Conservation (phyloP, 2,329 filamentous ascomycete genomes). For the Coniella vitis region DNA sequence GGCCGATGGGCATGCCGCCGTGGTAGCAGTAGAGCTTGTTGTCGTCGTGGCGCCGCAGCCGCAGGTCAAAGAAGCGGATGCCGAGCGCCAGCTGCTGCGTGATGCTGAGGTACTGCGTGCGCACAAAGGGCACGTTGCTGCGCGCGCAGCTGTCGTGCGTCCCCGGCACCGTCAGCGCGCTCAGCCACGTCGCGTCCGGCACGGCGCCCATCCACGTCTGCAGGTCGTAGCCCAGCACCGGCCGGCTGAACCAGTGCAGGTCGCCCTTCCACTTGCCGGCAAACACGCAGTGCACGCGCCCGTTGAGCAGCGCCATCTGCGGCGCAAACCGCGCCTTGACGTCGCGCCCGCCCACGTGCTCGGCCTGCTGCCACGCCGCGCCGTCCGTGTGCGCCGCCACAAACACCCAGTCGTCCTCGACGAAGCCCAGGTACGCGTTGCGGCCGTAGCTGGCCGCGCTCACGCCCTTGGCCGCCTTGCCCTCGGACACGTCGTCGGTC, state of each 20-base stretch:
- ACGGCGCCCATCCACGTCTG: conserved; percentile 58
- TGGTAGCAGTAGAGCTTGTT: conserved; percentile 60
- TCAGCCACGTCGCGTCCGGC: conserved; percentile 49
- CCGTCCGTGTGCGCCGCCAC: conserved; percentile 11
- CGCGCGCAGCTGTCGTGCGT: conserved; percentile 57
- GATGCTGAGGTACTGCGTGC: conserved; percentile 60
- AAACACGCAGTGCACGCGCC: conserved; percentile 14
- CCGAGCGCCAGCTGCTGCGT: conserved; percentile 61
- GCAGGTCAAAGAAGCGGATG: conserved; percentile 65
- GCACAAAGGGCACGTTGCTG: conserved; percentile 51
- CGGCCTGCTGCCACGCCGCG: neutral
- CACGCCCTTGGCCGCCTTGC: conserved; percentile 14
- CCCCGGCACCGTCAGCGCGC: conserved; percentile 61
- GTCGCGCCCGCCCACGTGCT: conserved; percentile 4
- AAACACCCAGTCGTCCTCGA: conserved; percentile 8
- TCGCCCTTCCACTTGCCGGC: conserved; percentile 22
- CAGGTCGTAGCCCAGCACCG: conserved; percentile 29
- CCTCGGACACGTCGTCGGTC: conserved; percentile 27
- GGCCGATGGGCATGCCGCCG: conserved; percentile 62
- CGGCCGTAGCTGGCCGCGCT: conserved; percentile 14
- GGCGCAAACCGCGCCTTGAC: conserved; percentile 8
- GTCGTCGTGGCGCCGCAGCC: conserved; percentile 33
- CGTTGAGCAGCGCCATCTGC: conserved; percentile 13
- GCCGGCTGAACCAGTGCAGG: conserved; percentile 29
- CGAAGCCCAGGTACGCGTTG: conserved; percentile 11